Base-by-base conservation (phyloP, 2,329 filamentous ascomycete genomes). In the Aspergillus clavatus region DNA sequence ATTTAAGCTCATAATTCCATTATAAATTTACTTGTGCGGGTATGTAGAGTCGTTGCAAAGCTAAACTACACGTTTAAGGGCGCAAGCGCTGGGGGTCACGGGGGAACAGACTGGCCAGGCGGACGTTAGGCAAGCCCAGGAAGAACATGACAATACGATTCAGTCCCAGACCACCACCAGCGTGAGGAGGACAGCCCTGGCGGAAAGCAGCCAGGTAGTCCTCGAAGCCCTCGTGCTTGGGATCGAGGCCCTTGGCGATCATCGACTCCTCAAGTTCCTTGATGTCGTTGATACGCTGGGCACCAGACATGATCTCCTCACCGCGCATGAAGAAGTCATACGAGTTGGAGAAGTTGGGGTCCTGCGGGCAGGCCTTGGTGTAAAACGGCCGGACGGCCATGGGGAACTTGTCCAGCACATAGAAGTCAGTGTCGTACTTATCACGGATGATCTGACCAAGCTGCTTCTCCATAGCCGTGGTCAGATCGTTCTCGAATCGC, bases 321-420 rank as follows among this genome's bases (percentile, higher is more conserved):
- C 81, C 81, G 55, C 81, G 78, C 81, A 84, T 84, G 72, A 84
- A 84, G 72, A 84, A 82, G 65, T 84, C 81, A 66, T 83, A 84
- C 3, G 77, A 80, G 70, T 84, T 83, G 35, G 76, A 87, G 52
- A 88, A 78, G 27, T 76, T 75, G 44, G 80, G 75, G 58, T 86
- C 80, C 35, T 79, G 73, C 2, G 81, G 80, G 61, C 87, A 86
- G 43, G 87, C 82, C 74, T 91, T 88, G 50, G 91, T 89, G 71
- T 96, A 97, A 71, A 95, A 95, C 4, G 91, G 91, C 23, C 93
- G 82, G 16, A 93, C 87, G 28, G 77, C 76, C 68, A 93, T 83
- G 36, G 93, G 93, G 77, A 95, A 98, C 72, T 97, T 93, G 76
- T 97, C 91, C 51, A 98, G 80, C 18, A 94, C 84, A 73, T 95